Conservation (phyloP, 441 rosid species). For the Erodium moschatum region DNA sequence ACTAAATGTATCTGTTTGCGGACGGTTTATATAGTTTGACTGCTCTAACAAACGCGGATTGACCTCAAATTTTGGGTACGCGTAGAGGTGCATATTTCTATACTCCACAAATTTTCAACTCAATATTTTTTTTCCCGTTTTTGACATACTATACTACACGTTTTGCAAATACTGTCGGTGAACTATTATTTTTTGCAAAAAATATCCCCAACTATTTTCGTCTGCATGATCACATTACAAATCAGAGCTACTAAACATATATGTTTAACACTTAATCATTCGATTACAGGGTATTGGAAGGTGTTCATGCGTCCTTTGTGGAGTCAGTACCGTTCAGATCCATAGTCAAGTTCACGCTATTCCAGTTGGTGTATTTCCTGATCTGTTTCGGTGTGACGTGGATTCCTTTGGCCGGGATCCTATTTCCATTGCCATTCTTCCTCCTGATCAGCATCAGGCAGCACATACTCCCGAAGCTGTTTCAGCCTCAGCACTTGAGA, state of each 20-base stretch:
- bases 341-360: constrained; percentile 49
- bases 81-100: too few relatives aligned
- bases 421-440: constrained; percentile 74
- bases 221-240: too few relatives aligned
- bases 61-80: too few relatives aligned
- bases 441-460: constrained; percentile 53
- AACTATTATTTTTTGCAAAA: too few relatives aligned
- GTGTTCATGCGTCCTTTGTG: constrained; percentile 62
- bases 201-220: too few relatives aligned
- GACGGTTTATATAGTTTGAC: too few relatives aligned
- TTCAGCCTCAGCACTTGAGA: constrained; percentile 48
- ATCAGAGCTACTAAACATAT: too few relatives aligned
- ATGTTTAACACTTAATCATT: neutral
- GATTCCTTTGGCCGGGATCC: constrained; percentile 70
- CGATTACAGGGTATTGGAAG: constrained; percentile 53
- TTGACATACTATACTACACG: too few relatives aligned
- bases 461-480: constrained; percentile 51
- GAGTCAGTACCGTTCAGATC: constrained; percentile 63
- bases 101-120: too few relatives aligned
- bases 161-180: neutral
- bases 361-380: constrained; percentile 55
- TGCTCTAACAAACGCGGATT: too few relatives aligned
- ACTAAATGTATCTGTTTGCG: too few relatives aligned
- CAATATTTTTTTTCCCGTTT: too few relatives aligned
- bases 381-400: constrained; percentile 72